phyloP scores from a whole-genome alignment of 768 basidiomycete genomes.

The Auricularia auricula-judae region DNA sequence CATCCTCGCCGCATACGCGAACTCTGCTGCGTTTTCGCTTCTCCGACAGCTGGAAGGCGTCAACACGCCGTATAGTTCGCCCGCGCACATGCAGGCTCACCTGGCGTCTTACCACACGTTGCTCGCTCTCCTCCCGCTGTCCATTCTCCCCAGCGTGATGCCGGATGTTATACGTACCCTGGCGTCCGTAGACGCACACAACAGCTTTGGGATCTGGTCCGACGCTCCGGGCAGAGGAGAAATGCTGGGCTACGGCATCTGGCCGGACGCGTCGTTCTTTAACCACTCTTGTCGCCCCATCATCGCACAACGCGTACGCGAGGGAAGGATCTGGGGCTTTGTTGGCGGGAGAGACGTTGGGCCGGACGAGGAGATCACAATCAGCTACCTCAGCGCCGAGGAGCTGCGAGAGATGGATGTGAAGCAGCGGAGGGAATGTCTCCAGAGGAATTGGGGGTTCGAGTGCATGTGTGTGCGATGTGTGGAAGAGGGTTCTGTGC shows the following conservation, averaged over 20 bases:
- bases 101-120: not conserved
- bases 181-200: slow-evolving; percentile 7
- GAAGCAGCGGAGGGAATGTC: not conserved
- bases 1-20: not conserved
- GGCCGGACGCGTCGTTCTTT: slow-evolving; percentile 11
- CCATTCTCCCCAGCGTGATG: not conserved
- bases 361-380: not conserved
- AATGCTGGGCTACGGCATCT: slow-evolving; percentile 13
- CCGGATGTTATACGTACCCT: not conserved
- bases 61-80: not conserved
- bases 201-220: slow-evolving; percentile 13
- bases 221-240: slow-evolving; percentile 6
- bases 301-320: not conserved
- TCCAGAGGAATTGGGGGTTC: not conserved
- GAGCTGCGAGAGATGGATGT: not conserved
- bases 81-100: not conserved
- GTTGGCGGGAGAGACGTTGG: not conserved
- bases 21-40: not conserved
- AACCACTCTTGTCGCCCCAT: slow-evolving; percentile 11
- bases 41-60: not conserved
- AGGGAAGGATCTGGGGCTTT: not conserved
- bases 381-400: not conserved
- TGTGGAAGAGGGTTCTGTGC: not conserved
- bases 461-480: not conserved
- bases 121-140: not conserved